Evolutionary conservation across 1,139 yeast species (phyloP).

Genomic region (Spathaspora sp.): DNA sequence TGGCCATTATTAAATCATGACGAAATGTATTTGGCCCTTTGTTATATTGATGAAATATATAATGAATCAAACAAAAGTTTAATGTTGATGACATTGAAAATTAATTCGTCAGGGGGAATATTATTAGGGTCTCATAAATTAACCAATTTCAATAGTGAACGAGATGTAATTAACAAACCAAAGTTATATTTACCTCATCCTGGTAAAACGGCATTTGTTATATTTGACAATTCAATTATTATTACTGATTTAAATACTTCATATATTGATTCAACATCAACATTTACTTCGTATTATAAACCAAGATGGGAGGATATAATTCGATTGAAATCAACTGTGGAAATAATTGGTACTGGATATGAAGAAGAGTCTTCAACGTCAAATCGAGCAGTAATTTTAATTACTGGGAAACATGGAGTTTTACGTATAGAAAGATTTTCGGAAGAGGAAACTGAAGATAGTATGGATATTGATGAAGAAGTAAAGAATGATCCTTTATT

Average conservation of each 20-base stretch:
- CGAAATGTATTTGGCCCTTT: constrained; percentile 48
- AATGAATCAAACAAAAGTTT: constrained; percentile 18
- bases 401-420: constrained; percentile 64
- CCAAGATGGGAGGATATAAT: constrained; percentile 82
- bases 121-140: constrained; percentile 61
- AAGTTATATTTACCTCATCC: constrained; percentile 60
- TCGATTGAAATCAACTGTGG: constrained; percentile 51
- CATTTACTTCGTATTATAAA: constrained; percentile 39
- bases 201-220: constrained; percentile 60
- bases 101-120: constrained; percentile 52
- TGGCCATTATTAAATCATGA: constrained; percentile 36
- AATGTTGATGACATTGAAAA: constrained; percentile 57
- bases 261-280: constrained; percentile 27
- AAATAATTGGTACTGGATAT: constrained; percentile 61
- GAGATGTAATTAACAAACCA: constrained; percentile 40
- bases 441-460: constrained; percentile 17
- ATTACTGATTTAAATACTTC: constrained; percentile 58
- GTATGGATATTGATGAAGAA: constrained; percentile 13
- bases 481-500: constrained; percentile 25
- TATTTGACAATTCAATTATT: constrained; percentile 61
- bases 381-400: constrained; percentile 45
- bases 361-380: constrained; percentile 35
- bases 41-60: constrained; percentile 26
- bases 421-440: constrained; percentile 55
- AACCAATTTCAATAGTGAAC: constrained; percentile 30